Evolutionary conservation across 306 rosid genomes (phyloP).

Genomic region (Citrullus colocynthis): DNA sequence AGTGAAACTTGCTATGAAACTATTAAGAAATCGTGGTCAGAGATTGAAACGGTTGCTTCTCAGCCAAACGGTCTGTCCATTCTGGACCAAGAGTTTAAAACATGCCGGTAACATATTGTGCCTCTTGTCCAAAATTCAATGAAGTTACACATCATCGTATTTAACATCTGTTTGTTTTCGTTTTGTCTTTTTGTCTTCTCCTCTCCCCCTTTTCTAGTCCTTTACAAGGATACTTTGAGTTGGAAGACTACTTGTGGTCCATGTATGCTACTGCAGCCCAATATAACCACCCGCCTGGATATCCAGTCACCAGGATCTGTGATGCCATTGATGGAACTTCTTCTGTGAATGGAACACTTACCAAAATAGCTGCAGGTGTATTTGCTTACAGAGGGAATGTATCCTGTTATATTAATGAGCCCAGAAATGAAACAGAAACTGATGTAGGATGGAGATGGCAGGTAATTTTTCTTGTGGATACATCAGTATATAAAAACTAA

Average conservation of each 20-base stretch:
- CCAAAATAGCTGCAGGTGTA: conserved; percentile 49
- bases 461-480: conserved; percentile 22
- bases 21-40: conserved; percentile 46
- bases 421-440: conserved; percentile 21
- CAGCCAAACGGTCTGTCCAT: conserved; percentile 33
- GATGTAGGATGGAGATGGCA: conserved; percentile 61
- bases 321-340: conserved; percentile 42
- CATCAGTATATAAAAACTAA: not conserved
- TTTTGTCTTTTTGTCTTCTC: not conserved
- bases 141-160: not conserved
- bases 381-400: conserved; percentile 26
- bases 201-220: conserved; percentile 18
- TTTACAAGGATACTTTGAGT: conserved; percentile 20
- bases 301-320: conserved; percentile 44
- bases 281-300: conserved; percentile 38
- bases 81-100: conserved; percentile 38
- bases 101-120: conserved; percentile 24
- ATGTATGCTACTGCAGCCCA: conserved; percentile 36
- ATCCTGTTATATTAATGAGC: conserved; percentile 36
- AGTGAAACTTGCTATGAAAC: conserved; percentile 55
- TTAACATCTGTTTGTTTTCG: not conserved
- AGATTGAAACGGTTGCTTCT: conserved; percentile 39
- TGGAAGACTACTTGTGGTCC: conserved; percentile 12
- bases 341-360: conserved; percentile 17
- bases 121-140: not conserved